Evolutionary conservation across 2,329 filamentous ascomycete species (phyloP).

Genomic region (Colletotrichum cordylinicola): DNA sequence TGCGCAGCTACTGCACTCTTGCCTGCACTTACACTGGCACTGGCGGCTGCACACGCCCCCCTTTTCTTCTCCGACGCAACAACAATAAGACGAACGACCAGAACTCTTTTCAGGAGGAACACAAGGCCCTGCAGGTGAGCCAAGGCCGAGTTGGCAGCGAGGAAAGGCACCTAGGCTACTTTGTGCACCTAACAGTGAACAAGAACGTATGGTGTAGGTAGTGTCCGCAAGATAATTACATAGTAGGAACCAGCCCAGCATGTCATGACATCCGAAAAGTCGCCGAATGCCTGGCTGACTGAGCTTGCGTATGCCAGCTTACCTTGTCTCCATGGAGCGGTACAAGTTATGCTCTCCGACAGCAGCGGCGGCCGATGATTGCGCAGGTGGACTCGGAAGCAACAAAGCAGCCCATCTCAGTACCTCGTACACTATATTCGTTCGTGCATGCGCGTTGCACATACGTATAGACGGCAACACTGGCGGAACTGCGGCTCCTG

Average conservation of each 20-base stretch:
- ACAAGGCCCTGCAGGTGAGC: slow-evolving; percentile 8
- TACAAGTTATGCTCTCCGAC: background rate
- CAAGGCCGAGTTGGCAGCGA: background rate
- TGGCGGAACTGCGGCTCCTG: background rate
- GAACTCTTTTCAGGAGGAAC: background rate
- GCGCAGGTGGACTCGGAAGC: background rate
- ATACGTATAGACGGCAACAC: background rate
- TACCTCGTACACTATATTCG: too few relatives aligned
- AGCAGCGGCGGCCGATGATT: background rate
- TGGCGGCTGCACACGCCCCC: background rate
- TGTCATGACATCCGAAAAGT: background rate
- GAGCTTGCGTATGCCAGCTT: background rate
- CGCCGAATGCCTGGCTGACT: background rate
- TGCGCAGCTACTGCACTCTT: background rate
- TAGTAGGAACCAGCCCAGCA: background rate
- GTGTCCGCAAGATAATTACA: too few relatives aligned
- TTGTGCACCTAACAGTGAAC: background rate
- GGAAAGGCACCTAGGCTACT: background rate
- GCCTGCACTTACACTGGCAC: background rate
- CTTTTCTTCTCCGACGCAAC: background rate
- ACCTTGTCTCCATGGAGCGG: background rate
- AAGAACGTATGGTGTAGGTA: background rate
- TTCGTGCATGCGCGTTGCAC: too few relatives aligned
- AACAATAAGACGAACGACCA: too few relatives aligned
- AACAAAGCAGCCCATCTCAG: background rate